Conservation (phyloP, 148 eudicot species). For the Pharnaceum exiguum region DNA sequence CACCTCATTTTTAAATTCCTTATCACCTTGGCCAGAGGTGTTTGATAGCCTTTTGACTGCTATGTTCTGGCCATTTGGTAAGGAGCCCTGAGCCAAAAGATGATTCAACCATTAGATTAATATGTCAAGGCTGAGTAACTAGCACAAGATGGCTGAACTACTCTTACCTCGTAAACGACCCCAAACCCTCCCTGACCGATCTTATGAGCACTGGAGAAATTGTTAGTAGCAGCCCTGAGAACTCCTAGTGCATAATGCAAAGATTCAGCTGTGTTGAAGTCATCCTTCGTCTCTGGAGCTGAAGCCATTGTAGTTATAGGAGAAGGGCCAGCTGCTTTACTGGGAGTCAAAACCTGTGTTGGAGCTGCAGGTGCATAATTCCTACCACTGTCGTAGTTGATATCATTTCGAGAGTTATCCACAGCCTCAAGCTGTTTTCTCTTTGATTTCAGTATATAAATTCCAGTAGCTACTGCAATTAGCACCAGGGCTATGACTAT, state of each 20-base stretch:
- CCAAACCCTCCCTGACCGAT: slow-evolving; percentile 21
- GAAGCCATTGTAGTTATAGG: too few relatives aligned
- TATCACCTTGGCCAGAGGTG: slow-evolving; percentile 12
- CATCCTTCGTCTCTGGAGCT: not conserved
- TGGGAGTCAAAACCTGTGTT: too few relatives aligned
- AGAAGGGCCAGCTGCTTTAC: too few relatives aligned
- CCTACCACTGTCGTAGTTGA: too few relatives aligned
- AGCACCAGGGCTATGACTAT: not conserved
- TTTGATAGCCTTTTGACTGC: slow-evolving; percentile 18
- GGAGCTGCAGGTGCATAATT: too few relatives aligned
- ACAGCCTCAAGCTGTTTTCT: not conserved
- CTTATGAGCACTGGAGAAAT: slow-evolving; percentile 8
- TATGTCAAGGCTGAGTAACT: too few relatives aligned
- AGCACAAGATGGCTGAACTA: too few relatives aligned
- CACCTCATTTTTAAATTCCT: slow-evolving; percentile 20
- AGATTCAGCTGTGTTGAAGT: not conserved
- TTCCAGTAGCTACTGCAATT: not conserved
- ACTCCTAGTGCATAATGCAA: slow-evolving; percentile 7
- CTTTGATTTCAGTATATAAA: not conserved
- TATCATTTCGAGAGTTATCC: too few relatives aligned
- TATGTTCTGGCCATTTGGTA: slow-evolving; percentile 10
- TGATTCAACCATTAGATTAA: too few relatives aligned
- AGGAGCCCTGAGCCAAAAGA: not conserved
- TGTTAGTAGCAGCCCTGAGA: slow-evolving; percentile 15
- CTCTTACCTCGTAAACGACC: slow-evolving; percentile 20